Conservation (phyloP, 2,329 filamentous ascomycete species). For the Colletotrichum musae region DNA sequence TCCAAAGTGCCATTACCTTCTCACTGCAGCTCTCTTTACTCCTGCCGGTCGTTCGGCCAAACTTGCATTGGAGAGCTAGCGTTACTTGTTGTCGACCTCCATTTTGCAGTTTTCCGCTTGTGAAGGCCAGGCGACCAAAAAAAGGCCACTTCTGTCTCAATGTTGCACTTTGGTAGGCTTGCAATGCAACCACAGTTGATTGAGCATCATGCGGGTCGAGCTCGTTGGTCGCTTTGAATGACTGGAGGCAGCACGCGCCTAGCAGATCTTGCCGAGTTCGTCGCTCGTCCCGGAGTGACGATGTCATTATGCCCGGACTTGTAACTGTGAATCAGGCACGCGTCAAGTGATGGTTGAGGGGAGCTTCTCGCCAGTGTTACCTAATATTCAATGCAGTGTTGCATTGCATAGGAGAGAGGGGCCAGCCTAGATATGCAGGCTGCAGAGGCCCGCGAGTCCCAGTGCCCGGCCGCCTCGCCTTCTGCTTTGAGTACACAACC, state of each 20-base stretch:
- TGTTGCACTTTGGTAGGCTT: slow-evolving; percentile 7
- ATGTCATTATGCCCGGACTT: slow-evolving; percentile 29
- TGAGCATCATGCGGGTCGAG: slow-evolving; percentile 26
- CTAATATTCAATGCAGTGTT: slow-evolving; percentile 20
- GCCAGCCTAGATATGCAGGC: slow-evolving; percentile 1
- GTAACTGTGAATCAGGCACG: slow-evolving; percentile 27
- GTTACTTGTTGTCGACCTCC: background rate
- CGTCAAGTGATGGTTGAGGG: slow-evolving; percentile 22
- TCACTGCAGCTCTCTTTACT: background rate
- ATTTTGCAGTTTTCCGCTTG: no score
- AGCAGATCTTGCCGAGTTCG: slow-evolving; percentile 38
- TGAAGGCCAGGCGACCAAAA: no score
- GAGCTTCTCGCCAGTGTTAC: slow-evolving; percentile 21
- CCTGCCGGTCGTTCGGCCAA: background rate
- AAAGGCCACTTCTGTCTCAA: no score
- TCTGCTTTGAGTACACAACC: background rate
- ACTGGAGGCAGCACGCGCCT: slow-evolving; percentile 24
- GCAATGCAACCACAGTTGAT: background rate
- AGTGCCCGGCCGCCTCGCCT: background rate
- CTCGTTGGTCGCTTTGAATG: slow-evolving; percentile 20
- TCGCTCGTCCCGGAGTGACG: slow-evolving; percentile 12
- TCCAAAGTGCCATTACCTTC: slow-evolving; percentile 10
- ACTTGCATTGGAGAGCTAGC: background rate
- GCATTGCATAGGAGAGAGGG: slow-evolving; percentile 20
- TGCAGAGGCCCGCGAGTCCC: slow-evolving; percentile 12